Conservation (phyloP, 768 basidiomycete genomes). For the Omphalotus guepiniiformis region DNA sequence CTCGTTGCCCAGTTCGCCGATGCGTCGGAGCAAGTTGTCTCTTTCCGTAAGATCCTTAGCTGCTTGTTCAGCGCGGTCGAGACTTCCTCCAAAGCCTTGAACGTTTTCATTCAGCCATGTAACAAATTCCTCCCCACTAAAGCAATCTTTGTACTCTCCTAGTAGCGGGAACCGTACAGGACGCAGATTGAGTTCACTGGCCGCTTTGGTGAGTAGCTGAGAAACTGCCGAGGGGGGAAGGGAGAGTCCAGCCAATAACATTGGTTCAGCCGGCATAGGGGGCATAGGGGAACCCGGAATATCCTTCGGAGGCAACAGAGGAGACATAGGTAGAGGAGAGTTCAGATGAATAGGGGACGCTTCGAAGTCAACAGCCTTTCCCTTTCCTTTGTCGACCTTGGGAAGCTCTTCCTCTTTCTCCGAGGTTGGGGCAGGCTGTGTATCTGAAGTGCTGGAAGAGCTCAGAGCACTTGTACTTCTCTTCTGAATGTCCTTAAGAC, state of each 20-base stretch:
- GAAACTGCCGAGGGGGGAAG: conserved; percentile 64
- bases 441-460: conserved; percentile 13
- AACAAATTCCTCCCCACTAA: conserved; percentile 87
- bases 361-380: conserved; percentile 49
- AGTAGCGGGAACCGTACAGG: conserved; percentile 73
- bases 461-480: conserved; percentile 35
- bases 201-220: conserved; percentile 65
- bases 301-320: conserved; percentile 47
- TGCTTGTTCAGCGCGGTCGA: conserved; percentile 77
- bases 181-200: conserved; percentile 64
- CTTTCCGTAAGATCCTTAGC: conserved; percentile 58
- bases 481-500: conserved; percentile 76
- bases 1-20: conserved; percentile 80
- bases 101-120: conserved; percentile 80
- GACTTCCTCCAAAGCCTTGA: conserved; percentile 68
- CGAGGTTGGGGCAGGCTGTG: conserved; percentile 14
- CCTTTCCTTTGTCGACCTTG: conserved; percentile 84
- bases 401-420: conserved; percentile 27
- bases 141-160: conserved; percentile 82
- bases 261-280: conserved; percentile 42
- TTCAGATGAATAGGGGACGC: conserved; percentile 23
- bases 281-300: conserved; percentile 27
- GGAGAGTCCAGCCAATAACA: conserved; percentile 74
- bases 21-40: conserved; percentile 60
- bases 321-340: conserved; percentile 65